Conservation (phyloP, 2,329 filamentous ascomycete species). For the Madurella mycetomatis region DNA sequence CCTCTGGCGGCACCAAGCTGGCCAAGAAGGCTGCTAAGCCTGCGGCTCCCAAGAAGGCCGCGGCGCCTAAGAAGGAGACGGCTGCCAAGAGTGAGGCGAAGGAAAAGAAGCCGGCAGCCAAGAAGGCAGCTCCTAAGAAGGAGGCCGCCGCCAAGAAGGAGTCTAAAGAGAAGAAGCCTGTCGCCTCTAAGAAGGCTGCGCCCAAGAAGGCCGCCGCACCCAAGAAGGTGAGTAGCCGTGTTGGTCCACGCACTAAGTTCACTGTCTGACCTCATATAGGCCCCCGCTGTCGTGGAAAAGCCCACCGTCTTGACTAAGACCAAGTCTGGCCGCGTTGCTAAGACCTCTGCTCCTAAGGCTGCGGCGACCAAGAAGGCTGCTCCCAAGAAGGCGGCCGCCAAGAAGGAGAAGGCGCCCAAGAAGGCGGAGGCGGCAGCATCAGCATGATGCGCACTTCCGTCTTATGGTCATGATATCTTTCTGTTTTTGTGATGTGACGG, state of each 20-base stretch:
- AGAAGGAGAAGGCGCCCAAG: slow-evolving; percentile 43
- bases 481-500: slow-evolving; percentile 22
- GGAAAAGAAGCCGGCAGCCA: slow-evolving; percentile 28
- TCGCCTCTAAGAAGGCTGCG: slow-evolving; percentile 32
- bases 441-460: slow-evolving; percentile 23
- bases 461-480: slow-evolving; percentile 36
- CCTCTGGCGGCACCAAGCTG: slow-evolving; percentile 89
- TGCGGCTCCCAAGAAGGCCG: slow-evolving; percentile 32
- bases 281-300: slow-evolving; percentile 64
- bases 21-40: slow-evolving; percentile 64
- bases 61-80: slow-evolving; percentile 27
- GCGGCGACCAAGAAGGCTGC: slow-evolving; percentile 42
- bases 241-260: too few relatives aligned
- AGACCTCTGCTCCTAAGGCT: slow-evolving; percentile 52
- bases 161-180: slow-evolving; percentile 39
- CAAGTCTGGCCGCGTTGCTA: slow-evolving; percentile 80
- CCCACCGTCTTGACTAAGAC: slow-evolving; percentile 71
- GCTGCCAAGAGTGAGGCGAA: slow-evolving; percentile 23
- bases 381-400: slow-evolving; percentile 38
- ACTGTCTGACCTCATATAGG: slow-evolving; percentile 37
- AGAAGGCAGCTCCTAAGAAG: slow-evolving; percentile 31
- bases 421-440: slow-evolving; percentile 29
- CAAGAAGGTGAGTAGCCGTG: neutral
- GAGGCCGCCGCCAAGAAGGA: slow-evolving; percentile 34
- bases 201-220: slow-evolving; percentile 44